Conservation (phyloP, 2,329 filamentous ascomycete species). For the Aschersonia sp. region DNA sequence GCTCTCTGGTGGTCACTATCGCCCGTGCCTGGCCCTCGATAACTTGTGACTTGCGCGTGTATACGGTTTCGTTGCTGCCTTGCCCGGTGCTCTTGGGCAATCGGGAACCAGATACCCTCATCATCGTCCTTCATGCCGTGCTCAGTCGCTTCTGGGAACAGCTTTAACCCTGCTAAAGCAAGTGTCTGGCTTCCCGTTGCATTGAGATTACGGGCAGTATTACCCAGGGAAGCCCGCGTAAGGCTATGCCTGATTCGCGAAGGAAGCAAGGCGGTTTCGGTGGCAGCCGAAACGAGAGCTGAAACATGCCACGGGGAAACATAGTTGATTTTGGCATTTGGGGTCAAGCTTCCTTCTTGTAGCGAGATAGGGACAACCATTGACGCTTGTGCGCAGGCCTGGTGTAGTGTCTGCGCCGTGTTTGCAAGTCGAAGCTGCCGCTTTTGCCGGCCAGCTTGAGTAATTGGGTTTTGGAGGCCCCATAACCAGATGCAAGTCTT, state of each 20-base stretch:
- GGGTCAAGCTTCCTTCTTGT: slow-evolving; percentile 39
- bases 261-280: slow-evolving; percentile 69
- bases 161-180: slow-evolving; percentile 45
- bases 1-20: slow-evolving; percentile 1
- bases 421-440: slow-evolving; percentile 50
- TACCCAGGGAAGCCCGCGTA: slow-evolving; percentile 35
- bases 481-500: slow-evolving; percentile 81
- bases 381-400: slow-evolving; percentile 56
- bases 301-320: slow-evolving; percentile 67
- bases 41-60: slow-evolving; percentile 14
- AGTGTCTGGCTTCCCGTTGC: slow-evolving; percentile 41
- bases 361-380: slow-evolving; percentile 64
- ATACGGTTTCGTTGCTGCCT: slow-evolving; percentile 9
- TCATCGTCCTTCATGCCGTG: background rate
- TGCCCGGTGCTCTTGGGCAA: background rate
- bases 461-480: slow-evolving; percentile 54
- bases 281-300: slow-evolving; percentile 57
- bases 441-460: slow-evolving; percentile 36
- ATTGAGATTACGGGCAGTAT: slow-evolving; percentile 54
- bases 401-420: slow-evolving; percentile 54
- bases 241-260: slow-evolving; percentile 45
- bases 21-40: slow-evolving; percentile 7
- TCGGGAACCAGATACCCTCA: background rate
- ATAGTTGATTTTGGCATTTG: slow-evolving; percentile 43
- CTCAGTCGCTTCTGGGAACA: slow-evolving; percentile 16